These are phyloP conservation scores for Dactylellina cionopaga DNA, from an alignment of 2,329 filamentous ascomycete species.

Conservation along the genomic window DNA sequence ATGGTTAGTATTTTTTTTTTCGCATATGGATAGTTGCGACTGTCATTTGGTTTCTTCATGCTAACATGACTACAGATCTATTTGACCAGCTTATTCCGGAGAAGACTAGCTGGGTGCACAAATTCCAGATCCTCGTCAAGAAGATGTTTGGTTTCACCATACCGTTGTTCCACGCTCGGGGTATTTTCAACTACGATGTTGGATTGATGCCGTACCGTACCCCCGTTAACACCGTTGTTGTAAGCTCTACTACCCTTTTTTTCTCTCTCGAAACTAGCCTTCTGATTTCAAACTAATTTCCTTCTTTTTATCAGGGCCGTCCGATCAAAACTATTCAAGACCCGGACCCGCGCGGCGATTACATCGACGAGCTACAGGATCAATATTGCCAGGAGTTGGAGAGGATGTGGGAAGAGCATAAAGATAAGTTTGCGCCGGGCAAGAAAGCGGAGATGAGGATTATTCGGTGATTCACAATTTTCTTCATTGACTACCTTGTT, in stretches of 20 bases:
- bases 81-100: slow-evolving; percentile 88
- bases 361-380: slow-evolving; percentile 82
- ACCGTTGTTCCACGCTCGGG: slow-evolving; percentile 83
- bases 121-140: slow-evolving; percentile 83
- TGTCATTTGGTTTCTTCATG: neutral
- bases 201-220: slow-evolving; percentile 93
- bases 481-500: neutral
- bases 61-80: slow-evolving; percentile 61
- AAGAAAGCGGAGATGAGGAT: slow-evolving; percentile 75
- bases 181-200: slow-evolving; percentile 97
- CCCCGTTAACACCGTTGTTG: slow-evolving; percentile 80
- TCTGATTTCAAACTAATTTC: slow-evolving; percentile 68
- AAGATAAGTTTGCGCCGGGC: slow-evolving; percentile 75
- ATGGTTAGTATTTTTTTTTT: slow-evolving; percentile 67
- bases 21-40: neutral
- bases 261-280: neutral
- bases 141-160: slow-evolving; percentile 90
- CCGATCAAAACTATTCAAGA: slow-evolving; percentile 70
- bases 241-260: slow-evolving; percentile 4
- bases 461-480: slow-evolving; percentile 64
- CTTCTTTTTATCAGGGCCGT: slow-evolving; percentile 30
- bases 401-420: slow-evolving; percentile 79
- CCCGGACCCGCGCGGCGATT: slow-evolving; percentile 74
- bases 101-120: slow-evolving; percentile 80
- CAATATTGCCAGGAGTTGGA: slow-evolving; percentile 80